phyloP scores from a whole-genome alignment of 2,329 filamentous ascomycete species.

The Paecilomyces dactylethromorphus region DNA sequence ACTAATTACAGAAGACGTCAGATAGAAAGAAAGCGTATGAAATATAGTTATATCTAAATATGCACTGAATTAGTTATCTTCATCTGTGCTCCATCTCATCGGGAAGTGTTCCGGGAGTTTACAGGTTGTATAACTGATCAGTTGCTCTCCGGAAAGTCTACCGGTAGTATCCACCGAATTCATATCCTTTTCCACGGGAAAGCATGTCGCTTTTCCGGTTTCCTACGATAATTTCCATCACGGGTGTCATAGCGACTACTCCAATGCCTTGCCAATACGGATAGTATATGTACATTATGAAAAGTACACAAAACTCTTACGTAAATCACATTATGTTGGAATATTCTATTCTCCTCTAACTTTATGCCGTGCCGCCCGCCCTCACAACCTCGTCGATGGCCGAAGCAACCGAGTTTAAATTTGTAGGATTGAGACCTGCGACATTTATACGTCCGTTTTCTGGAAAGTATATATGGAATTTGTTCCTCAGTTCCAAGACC shows the following conservation, averaged over 20 bases:
- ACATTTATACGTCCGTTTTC: neutral
- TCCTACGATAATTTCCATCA: no score
- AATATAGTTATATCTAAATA: no score
- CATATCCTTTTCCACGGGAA: no score
- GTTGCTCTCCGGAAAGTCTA: neutral
- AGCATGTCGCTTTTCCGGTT: no score
- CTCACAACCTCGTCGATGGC: neutral
- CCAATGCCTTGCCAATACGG: no score
- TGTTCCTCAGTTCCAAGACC: neutral
- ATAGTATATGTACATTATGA: no score
- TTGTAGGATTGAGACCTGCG: neutral
- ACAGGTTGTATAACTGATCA: neutral
- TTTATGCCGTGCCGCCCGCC: neutral
- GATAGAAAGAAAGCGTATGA: no score
- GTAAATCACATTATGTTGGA: no score
- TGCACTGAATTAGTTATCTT: neutral
- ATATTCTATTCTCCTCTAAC: no score
- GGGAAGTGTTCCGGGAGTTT: neutral
- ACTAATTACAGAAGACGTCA: no score
- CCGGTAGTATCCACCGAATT: neutral
- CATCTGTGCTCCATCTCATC: neutral
- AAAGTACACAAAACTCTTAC: no score
- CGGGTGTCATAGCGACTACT: no score
- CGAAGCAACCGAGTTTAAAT: neutral
- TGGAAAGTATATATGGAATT: neutral